Base-by-base conservation (phyloP, 352 stramenopile genomes). In the Phytophthora pinifolia region DNA sequence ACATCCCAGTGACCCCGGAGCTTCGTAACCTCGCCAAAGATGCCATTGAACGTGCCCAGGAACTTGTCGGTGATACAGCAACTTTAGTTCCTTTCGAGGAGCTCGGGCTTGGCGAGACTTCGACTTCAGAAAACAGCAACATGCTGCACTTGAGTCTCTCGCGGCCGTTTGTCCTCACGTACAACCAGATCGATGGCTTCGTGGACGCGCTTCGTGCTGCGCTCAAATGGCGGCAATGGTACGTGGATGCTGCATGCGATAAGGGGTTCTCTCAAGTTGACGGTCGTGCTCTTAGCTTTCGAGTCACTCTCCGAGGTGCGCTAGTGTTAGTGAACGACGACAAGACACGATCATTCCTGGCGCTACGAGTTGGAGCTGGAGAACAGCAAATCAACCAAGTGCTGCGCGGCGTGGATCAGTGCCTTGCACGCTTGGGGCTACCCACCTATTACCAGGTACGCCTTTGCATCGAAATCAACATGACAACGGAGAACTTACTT, bases 271-370 rank as follows among this genome's bases (percentile, higher is more conserved):
- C 5, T 48, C 6, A 20, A 18, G 29, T 22, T 22, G 22, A n/a
- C 13, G 25, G 6, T 59, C 34, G 15, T 14, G 39, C 36, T 13
- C 25, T 6, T 35, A 91, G 75, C 14, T 89, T 90, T 30, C 46
- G 46, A 17, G 32, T 91, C 4, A 62, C 66, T 0, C 55, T 94
- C 27, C 46, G 48, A 6, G 59, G 46, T 3, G 54, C 59, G 25
- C 62, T 79, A 3, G 68, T 90, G 27, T 56, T 94, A 18, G 51
- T 79, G 35, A 94, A 94, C 34, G 84, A 94, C 48, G 79, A 89
- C 12, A 74, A 62, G 17, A 88, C 84, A 43, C 78, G 84, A 8
- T 89, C 80, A 17, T 94, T 94, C 51, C 50, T 90, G 22, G 77
- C 82, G 8, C 52, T 92, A 27, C 62, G 65, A 29, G 66, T 91